A percentile compares a stretch with the other conserved stretches of the same genome.
Evolutionary conservation across 768 basidiomycete species (phyloP).

Genomic region (Kwoniella mangroviensis): DNA sequence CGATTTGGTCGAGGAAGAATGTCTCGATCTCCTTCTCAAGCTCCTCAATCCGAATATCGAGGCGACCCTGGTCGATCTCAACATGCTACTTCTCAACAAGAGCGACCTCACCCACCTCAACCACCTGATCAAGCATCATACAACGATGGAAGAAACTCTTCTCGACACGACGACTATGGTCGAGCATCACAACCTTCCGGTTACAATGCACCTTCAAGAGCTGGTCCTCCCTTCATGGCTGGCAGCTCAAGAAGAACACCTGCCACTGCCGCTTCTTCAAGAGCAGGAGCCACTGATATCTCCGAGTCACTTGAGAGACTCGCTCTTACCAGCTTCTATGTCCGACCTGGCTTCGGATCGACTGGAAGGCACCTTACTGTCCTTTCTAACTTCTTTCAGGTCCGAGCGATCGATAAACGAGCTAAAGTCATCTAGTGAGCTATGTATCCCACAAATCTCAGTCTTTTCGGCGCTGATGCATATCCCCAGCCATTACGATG

Average conservation of each 20-base stretch:
- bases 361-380: slow-evolving; percentile 30
- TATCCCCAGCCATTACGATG: slow-evolving; percentile 51
- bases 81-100: not conserved
- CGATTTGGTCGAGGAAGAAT: not conserved
- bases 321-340: slow-evolving; percentile 42
- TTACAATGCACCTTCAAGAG: not conserved
- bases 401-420: slow-evolving; percentile 28
- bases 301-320: slow-evolving; percentile 12
- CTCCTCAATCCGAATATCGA: not conserved
- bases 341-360: slow-evolving; percentile 43
- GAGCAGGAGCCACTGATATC: slow-evolving; percentile 5
- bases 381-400: slow-evolving; percentile 44
- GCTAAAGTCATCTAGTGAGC: slow-evolving; percentile 46
- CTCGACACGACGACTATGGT: not conserved
- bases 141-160: not conserved
- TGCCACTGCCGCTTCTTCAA: not conserved
- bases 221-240: not conserved
- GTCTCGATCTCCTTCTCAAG: slow-evolving; percentile 3
- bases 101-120: not conserved
- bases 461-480: not conserved
- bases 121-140: not conserved
- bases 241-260: slow-evolving; percentile 3
- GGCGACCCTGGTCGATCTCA: not conserved
- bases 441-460: not conserved
- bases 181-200: not conserved